Conservation (phyloP, 2,329 filamentous ascomycete genomes). For the Blumeria graminis region DNA sequence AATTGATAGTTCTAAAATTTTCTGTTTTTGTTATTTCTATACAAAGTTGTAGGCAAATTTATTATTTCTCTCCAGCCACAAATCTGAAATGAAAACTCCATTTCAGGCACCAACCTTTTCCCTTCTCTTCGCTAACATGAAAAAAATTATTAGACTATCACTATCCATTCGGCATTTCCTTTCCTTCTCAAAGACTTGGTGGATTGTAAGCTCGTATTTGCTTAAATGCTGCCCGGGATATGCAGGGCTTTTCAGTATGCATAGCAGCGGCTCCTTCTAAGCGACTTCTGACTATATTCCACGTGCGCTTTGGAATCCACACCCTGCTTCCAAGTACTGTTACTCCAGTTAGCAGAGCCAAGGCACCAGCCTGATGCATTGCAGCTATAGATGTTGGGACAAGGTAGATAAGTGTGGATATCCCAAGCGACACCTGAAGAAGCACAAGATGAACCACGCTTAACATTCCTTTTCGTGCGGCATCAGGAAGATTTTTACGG, state of each 20-base stretch:
- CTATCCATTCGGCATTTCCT: too few relatives aligned
- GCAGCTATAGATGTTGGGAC: constrained; percentile 75
- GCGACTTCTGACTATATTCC: constrained; percentile 28
- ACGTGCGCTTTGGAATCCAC: constrained; percentile 43
- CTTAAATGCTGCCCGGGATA: not conserved
- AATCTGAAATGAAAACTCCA: too few relatives aligned
- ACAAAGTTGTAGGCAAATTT: too few relatives aligned
- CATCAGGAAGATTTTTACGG: constrained; percentile 31
- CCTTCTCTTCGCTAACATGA: too few relatives aligned
- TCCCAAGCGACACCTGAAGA: constrained; percentile 66
- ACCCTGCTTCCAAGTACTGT: constrained; percentile 58
- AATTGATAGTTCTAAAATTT: too few relatives aligned
- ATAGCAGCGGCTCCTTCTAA: constrained; percentile 6
- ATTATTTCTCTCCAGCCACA: too few relatives aligned
- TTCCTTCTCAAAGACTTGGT: too few relatives aligned
- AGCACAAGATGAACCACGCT: constrained; percentile 66
- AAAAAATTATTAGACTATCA: too few relatives aligned
- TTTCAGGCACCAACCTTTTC: too few relatives aligned
- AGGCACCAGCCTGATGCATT: constrained; percentile 72
- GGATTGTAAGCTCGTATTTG: too few relatives aligned
- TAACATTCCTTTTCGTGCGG: constrained; percentile 42
- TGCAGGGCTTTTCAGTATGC: not conserved
- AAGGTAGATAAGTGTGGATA: constrained; percentile 78
- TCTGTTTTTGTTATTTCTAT: too few relatives aligned
- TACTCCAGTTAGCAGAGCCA: constrained; percentile 64